These are phyloP conservation scores for Aureobasidium sp. DNA, from an alignment of 2,329 filamentous ascomycete species.

Conservation along the genomic window DNA sequence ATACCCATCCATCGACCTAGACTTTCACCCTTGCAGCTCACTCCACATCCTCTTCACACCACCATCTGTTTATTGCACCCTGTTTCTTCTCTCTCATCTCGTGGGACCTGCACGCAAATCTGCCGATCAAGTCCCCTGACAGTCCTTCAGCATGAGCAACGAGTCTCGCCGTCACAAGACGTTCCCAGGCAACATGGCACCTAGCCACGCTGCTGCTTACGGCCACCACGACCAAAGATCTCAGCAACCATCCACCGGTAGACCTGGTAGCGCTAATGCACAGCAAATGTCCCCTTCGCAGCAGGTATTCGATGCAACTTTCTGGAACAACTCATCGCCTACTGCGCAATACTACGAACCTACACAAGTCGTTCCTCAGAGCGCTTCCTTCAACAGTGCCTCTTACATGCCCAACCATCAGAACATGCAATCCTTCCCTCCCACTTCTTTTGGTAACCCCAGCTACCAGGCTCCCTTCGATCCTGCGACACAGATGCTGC, in stretches of 20 bases:
- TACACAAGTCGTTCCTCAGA: background rate
- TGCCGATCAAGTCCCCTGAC: too few species aligned
- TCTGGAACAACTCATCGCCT: background rate
- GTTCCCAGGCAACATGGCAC: background rate
- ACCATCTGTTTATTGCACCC: background rate
- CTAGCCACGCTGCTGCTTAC: background rate
- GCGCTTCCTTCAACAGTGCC: background rate
- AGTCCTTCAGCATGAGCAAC: background rate
- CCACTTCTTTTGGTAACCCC: background rate
- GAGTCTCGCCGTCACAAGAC: background rate
- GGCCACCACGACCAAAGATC: background rate
- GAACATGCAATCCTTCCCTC: background rate
- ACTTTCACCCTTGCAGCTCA: background rate
- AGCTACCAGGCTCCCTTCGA: background rate
- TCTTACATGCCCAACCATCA: background rate
- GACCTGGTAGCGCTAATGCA: background rate
- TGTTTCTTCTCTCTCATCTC: background rate
- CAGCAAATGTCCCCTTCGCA: background rate
- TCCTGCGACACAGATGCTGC: background rate
- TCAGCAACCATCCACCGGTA: background rate
- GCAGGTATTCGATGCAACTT: background rate
- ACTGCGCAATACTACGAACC: background rate
- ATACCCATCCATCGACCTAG: background rate
- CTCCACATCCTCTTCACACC: background rate
- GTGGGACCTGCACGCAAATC: too few species aligned